Percentiles rank a stretch among this genome's conserved stretches.
phyloP scores from a whole-genome alignment of 257 asterid species.

The Petunia axillaris region DNA sequence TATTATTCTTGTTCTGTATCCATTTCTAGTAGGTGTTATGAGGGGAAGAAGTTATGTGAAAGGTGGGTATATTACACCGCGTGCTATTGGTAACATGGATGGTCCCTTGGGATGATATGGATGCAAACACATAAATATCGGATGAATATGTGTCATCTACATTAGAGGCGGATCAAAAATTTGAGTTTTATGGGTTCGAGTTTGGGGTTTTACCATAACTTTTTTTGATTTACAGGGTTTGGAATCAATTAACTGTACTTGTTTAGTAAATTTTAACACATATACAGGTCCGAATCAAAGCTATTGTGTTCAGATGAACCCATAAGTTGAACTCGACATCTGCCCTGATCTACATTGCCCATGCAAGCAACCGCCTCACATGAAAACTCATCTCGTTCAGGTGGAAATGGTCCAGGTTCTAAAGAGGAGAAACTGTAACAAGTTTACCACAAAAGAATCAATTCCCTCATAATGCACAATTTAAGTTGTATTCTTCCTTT shows the following conservation, averaged over 20 bases:
- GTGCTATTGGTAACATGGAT: background rate
- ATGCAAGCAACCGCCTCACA: background rate
- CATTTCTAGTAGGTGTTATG: slow-evolving; percentile 53
- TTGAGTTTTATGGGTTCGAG: too few relatives aligned
- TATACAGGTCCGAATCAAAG: too few relatives aligned
- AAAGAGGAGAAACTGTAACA: slow-evolving; percentile 5
- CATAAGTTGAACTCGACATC: too few relatives aligned
- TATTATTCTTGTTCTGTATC: slow-evolving; percentile 57
- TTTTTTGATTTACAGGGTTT: too few relatives aligned
- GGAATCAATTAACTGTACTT: too few relatives aligned
- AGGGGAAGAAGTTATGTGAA: slow-evolving; percentile 51
- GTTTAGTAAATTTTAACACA: too few relatives aligned
- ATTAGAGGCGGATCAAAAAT: too few relatives aligned
- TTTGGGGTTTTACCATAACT: too few relatives aligned
- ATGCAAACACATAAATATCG: background rate
- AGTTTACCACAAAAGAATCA: slow-evolving; percentile 10
- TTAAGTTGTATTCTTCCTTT: slow-evolving; percentile 13
- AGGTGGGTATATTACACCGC: slow-evolving; percentile 33
- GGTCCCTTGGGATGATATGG: background rate
- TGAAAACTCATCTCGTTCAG: slow-evolving; percentile 21
- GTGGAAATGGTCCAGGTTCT: slow-evolving; percentile 21
- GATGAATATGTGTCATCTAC: background rate
- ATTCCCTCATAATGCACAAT: slow-evolving; percentile 23
- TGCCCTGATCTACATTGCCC: background rate
- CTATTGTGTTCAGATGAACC: too few relatives aligned